Base-by-base conservation (phyloP, 2,329 filamentous ascomycete species). In the Pezicula rhizophila region DNA sequence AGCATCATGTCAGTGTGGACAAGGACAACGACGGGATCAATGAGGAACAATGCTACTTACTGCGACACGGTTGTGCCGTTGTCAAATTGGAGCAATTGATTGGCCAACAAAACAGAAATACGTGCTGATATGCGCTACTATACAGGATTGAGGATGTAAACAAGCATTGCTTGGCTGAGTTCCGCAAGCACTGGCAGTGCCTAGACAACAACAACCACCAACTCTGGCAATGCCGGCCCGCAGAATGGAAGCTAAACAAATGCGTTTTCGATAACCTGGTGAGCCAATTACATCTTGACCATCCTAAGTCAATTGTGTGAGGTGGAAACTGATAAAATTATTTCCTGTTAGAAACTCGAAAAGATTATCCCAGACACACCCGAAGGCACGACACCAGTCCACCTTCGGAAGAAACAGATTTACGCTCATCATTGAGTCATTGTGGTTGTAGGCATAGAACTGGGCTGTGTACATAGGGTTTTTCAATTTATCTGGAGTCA, bases 121-220 rank as follows among this genome's bases (percentile, higher is more conserved):
- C 43, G 47, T 44, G 17, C 41, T 52, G 39, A 34, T 10, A 15
- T 47, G 20, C n/a, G 17, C 14, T 25, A 8, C 6, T 34, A 56
- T 48, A 52, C 65, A 96, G 90, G 51, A 79, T 99, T 68, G 86
- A 92, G 64, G 93, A 99, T 68, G 85, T 99, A 74, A 97, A 96
- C 78, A 92, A 89, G 70, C 82, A 89, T 76, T 99, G 93, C 72
- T 75, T 99, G 49, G 78, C 85, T 54, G 80, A 96, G 71, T 99
- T 99, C 78, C 85, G 89, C 61, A 80, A 81, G 64, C 93, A 99
- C 75, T 99, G 91, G 90, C 78, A 89, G 64, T 99, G 93, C 66
- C 79, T 99, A 50, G 93, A 99, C 66, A 85, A 95, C 74, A 91
- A 95, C 76, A 99, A 99, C 77, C 93, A 99, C 66, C 89, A 96